These are phyloP conservation scores for Daldinia sp. DNA, from an alignment of 2,329 filamentous ascomycete species.

Conservation along the genomic window DNA sequence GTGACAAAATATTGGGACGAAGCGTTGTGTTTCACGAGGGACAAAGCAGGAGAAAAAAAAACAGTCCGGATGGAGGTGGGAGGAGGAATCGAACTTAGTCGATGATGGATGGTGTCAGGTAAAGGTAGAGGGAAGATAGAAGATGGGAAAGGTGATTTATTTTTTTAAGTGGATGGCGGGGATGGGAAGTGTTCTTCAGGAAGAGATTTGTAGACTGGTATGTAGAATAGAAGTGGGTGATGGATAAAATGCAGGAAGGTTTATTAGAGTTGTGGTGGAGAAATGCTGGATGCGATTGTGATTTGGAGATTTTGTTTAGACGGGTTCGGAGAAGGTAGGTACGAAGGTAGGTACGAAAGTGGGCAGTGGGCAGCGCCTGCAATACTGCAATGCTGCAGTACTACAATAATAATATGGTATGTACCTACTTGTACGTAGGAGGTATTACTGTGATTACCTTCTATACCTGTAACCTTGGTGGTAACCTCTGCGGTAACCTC, in stretches of 20 bases:
- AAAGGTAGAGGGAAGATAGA: conserved; percentile 1
- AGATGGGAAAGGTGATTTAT: conserved; percentile 20
- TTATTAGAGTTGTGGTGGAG: conserved; percentile 39
- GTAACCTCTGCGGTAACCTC: neutral
- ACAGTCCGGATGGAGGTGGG: conserved; percentile 21
- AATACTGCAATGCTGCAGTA: neutral
- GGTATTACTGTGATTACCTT: conserved; percentile 9
- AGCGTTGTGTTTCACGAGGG: conserved; percentile 32
- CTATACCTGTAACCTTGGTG: neutral
- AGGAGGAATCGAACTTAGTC: conserved; percentile 33
- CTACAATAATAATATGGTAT: neutral
- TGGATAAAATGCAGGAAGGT: conserved; percentile 37
- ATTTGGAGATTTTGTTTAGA: conserved; percentile 42
- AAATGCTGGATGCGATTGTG: conserved; percentile 28
- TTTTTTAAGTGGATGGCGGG: conserved; percentile 18
- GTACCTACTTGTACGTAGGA: neutral
- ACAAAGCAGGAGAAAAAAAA: conserved; percentile 34
- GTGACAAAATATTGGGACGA: conserved; percentile 21
- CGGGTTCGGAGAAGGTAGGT: conserved; percentile 39
- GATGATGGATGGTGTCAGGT: conserved; percentile 1
- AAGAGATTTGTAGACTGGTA: conserved; percentile 15
- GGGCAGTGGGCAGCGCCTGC: conserved; percentile 10
- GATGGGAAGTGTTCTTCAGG: conserved; percentile 12
- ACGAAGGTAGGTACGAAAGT: conserved; percentile 14
- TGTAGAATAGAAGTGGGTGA: conserved; percentile 19